A percentile compares a stretch with the other conserved stretches of the same genome.
These are phyloP conservation scores for Entelexis paramagnoliae DNA, from an alignment of 1,139 yeast species.

Conservation along the genomic window DNA sequence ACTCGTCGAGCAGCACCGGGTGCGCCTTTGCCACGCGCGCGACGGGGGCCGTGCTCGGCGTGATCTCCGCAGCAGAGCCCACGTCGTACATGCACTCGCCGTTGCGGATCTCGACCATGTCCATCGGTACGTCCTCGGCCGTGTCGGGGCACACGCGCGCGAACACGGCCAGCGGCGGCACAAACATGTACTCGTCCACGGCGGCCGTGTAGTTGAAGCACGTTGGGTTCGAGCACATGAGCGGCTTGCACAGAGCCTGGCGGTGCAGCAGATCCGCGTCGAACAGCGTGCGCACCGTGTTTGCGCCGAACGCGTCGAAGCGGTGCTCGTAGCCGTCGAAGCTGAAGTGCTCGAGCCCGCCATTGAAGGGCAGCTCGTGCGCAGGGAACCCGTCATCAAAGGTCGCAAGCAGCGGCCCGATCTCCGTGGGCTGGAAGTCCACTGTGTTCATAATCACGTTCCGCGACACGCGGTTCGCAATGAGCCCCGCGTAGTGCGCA, in stretches of 20 bases:
- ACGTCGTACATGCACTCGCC: not conserved
- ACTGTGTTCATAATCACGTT: not conserved
- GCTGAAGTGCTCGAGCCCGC: constrained; percentile 17
- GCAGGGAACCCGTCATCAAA: constrained; percentile 18
- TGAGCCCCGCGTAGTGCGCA: not conserved
- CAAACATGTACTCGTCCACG: constrained; percentile 17
- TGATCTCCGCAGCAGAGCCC: not conserved
- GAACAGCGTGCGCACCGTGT: constrained; percentile 13
- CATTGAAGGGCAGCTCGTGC: constrained; percentile 17
- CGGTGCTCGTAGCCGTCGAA: constrained; percentile 15
- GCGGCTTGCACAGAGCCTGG: constrained; percentile 13
- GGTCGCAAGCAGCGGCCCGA: not conserved
- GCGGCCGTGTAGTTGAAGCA: constrained; percentile 19
- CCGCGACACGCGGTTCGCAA: not conserved
- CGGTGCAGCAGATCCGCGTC: constrained; percentile 15
- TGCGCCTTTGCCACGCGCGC: not conserved
- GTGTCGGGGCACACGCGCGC: constrained; percentile 5
- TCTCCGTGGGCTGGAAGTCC: not conserved
- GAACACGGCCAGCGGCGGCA: constrained; percentile 15
- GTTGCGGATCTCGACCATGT: not conserved
- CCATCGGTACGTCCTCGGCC: not conserved
- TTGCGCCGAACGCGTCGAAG: constrained; percentile 19
- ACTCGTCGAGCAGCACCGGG: constrained; percentile 11
- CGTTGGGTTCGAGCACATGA: constrained; percentile 13
- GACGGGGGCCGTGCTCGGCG: not conserved